Conservation (phyloP, 2,329 filamentous ascomycete genomes). For the Cladophialophora carrionii region DNA sequence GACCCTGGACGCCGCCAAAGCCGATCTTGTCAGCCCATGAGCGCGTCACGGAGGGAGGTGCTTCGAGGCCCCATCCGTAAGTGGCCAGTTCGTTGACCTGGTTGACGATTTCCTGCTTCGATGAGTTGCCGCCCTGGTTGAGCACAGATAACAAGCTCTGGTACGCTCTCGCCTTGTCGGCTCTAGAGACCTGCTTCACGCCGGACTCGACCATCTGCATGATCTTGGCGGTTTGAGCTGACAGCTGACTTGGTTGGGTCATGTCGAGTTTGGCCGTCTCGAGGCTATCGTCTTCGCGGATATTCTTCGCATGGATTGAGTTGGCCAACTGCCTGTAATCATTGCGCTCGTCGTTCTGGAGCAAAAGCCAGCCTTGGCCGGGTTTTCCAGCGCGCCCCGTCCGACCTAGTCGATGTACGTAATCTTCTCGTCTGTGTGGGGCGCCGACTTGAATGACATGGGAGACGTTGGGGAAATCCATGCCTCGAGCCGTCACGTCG, state of each 20-base stretch:
- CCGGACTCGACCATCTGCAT: conserved; percentile 50
- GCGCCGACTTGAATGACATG: conserved; percentile 56
- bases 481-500: conserved; percentile 52
- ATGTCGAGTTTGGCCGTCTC: conserved; percentile 45
- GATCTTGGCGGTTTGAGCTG: conserved; percentile 37
- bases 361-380: conserved; percentile 65
- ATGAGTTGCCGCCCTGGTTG: conserved; percentile 18
- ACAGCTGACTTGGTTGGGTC: conserved; percentile 40
- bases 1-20: conserved; percentile 38
- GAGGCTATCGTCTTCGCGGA: conserved; percentile 48
- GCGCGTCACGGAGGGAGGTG: conserved; percentile 44
- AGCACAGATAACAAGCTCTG: conserved; percentile 40
- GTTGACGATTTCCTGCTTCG: conserved; percentile 49
- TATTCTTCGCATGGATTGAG: conserved; percentile 59
- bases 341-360: conserved; percentile 54
- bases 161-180: conserved; percentile 42
- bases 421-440: conserved; percentile 56
- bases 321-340: conserved; percentile 56
- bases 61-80: conserved; percentile 53
- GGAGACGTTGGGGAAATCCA: conserved; percentile 57
- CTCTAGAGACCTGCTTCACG: conserved; percentile 39
- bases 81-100: conserved; percentile 51
- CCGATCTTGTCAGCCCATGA: conserved; percentile 41
- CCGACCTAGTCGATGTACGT: conserved; percentile 49
- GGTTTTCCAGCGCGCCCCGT: conserved; percentile 56